A percentile compares a stretch with the other conserved stretches of the same genome.
phyloP scores from a whole-genome alignment of 148 eudicot genomes.

The Rhododendron kiyosumense region DNA sequence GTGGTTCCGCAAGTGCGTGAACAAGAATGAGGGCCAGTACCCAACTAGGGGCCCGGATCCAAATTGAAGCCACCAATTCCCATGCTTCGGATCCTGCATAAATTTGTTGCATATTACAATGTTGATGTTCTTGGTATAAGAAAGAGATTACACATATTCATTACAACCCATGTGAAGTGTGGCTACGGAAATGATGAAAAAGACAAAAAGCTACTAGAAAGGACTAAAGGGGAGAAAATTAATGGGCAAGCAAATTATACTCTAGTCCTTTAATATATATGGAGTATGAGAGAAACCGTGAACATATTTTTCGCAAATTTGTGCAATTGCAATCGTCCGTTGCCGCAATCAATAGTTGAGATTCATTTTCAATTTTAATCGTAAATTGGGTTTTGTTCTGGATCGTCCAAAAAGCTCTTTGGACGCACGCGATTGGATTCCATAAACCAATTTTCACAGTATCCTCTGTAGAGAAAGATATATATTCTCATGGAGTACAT shows the following conservation, averaged over 20 bases:
- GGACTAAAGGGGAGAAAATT: neutral
- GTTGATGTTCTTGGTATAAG: neutral
- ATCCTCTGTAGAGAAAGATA: too few relatives aligned
- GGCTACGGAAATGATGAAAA: neutral
- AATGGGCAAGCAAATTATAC: neutral
- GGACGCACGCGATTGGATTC: too few relatives aligned
- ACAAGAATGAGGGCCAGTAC: slow-evolving; percentile 86
- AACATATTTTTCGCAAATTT: too few relatives aligned
- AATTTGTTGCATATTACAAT: neutral
- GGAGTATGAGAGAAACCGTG: too few relatives aligned
- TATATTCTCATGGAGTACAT: too few relatives aligned
- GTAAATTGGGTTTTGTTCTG: too few relatives aligned
- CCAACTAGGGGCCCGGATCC: slow-evolving; percentile 82
- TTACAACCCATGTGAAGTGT: neutral
- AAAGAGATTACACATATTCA: neutral
- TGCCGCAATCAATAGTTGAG: too few relatives aligned
- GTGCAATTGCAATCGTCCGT: too few relatives aligned
- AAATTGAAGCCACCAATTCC: slow-evolving; percentile 96
- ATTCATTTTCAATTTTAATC: too few relatives aligned
- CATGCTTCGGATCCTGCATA: slow-evolving; percentile 90
- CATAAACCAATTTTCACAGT: too few relatives aligned
- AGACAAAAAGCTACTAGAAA: neutral
- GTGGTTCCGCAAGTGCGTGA: slow-evolving; percentile 65
- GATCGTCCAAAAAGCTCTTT: too few relatives aligned
- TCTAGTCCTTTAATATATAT: neutral